Evolutionary conservation across 2,329 filamentous ascomycete genomes (phyloP), one percentile per base, ranked within the genome.

Genomic region (Uncinocarpus reesii): DNA sequence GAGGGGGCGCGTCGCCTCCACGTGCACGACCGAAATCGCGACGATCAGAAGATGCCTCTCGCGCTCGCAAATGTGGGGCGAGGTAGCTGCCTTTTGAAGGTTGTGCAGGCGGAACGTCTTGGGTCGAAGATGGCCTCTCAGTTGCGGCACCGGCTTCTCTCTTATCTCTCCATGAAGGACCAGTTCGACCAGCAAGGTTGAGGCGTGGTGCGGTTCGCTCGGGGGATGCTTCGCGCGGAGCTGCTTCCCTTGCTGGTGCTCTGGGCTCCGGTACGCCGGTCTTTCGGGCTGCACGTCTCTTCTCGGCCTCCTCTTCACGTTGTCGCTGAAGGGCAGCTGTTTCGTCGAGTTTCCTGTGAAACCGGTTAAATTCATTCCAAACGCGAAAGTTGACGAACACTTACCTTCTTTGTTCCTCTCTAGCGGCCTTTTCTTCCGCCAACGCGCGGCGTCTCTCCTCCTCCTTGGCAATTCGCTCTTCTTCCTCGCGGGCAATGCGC

Each of bases 281-380:
- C 68, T 79, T 86, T 65, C 79, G 79, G 51, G 76, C 81, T 60
- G 75, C 79, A 65, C 78, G 79, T 58, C 84, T 80, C 56, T 83
- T 84, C 68, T 89, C 80, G 13, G 87, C 89, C 66, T 95, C 89
- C 59, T 92, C 88, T 66, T 94, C 89, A 65, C 86, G 81, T 62
- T 87, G 79, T 58, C 79, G 80, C 69, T 95, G 90, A 57, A 70
- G 71, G 51, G 71, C 71, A 37, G 79, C 79, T 42, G 72, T 71
- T 56, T 81, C 80, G 61, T 81, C 80, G 53, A 79, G 71, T 65
- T 76, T 78, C 58, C 78, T 81, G 52, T 53, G 52, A 42, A 56
- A 49, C 34, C 24, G 2, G 40, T 44, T 49, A 49, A 36, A 15
- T 23, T 1, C 31, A 13, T 37, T 21, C 13, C 21, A 15, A 8